Evolutionary conservation across 2,329 filamentous ascomycete genomes (phyloP).

Genomic region (Claviceps quebecensis): DNA sequence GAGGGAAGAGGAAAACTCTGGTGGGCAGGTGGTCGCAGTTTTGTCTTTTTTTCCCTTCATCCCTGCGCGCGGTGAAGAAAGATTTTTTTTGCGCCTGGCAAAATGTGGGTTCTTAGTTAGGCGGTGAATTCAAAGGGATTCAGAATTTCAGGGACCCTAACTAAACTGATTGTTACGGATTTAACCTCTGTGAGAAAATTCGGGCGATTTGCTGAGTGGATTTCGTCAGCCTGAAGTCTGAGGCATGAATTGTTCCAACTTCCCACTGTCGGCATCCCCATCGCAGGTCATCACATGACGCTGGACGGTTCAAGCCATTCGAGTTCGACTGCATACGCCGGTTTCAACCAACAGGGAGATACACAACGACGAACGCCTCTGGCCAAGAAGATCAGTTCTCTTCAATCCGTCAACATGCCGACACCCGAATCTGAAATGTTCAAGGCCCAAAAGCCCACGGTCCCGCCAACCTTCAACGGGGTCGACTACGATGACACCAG

Average conservation of each 20-base stretch:
- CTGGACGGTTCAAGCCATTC: background rate
- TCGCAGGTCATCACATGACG: too few species aligned
- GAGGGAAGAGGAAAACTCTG: background rate
- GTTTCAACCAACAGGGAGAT: background rate
- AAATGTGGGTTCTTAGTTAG: slow-evolving; percentile 18
- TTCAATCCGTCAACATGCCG: slow-evolving; percentile 42
- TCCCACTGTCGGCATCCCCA: too few species aligned
- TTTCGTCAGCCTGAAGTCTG: slow-evolving; percentile 15
- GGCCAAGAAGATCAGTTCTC: background rate
- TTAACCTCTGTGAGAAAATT: too few species aligned
- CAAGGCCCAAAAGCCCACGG: slow-evolving; percentile 70
- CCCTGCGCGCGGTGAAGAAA: slow-evolving; percentile 2
- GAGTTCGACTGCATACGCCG: background rate
- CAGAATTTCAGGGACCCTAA: too few species aligned
- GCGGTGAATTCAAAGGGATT: slow-evolving; percentile 19
- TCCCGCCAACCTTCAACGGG: slow-evolving; percentile 71
- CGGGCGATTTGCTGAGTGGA: too few species aligned
- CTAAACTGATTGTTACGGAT: too few species aligned
- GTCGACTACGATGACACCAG: slow-evolving; percentile 77
- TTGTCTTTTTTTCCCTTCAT: slow-evolving; percentile 11
- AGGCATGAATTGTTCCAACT: slow-evolving; percentile 1
- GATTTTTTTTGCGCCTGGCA: slow-evolving; percentile 19
- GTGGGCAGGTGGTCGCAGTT: slow-evolving; percentile 2
- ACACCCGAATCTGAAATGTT: slow-evolving; percentile 72
- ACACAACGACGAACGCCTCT: background rate